Evolutionary conservation across 2,329 filamentous ascomycete species (phyloP), one percentile per base, ranked within the genome.

Genomic region (Nemania bipapillata): DNA sequence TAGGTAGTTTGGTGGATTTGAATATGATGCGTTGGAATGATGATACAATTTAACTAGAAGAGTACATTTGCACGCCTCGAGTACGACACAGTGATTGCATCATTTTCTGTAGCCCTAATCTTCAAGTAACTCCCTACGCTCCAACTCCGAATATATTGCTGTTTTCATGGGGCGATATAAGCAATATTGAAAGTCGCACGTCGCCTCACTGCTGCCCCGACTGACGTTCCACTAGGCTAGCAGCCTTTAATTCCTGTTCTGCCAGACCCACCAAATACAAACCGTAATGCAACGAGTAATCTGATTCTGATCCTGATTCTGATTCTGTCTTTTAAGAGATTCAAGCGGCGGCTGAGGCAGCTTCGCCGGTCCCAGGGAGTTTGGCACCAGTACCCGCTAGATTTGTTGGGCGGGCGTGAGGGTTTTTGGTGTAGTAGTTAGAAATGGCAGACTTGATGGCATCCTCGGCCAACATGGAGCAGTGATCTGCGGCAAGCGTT

Each of bases 351-450:
- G 77, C 72, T 0, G 76, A 66, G n/a, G 73, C 71, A 47, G 78
- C 70, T 26, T 82, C 79, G 65, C 85, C 83, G 73, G 85, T 81
- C 26, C 88, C 82, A 49, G 92, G 89, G 77, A 94, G 85, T 74
- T 89, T 85, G 58, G 89, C 86, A 63, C 85, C 88, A 28, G 91
- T 94, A 74, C 93, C 92, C 63, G 91, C 90, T 11, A 97, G 87
- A 78, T 94, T 89, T 45, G 93, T 96, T 65, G 85, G 78, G 76
- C 88, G 87, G 40, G 89, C 89, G 70, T 91, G 89, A 67, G 93
- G 92, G 83, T 96, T 96, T 87, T 96, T 96, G 78, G 89, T 92
- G 84, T 95, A 93, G 85, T 96, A 97, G 81, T 97, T 93, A 72
- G 89, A 91, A 78, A 97, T 96, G 74, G 93, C 93, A 42, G 92